A percentile compares a stretch with the other conserved stretches of the same genome.
These are phyloP conservation scores for Sporothrix protearum DNA, from an alignment of 2,329 filamentous ascomycete genomes.

Conservation along the genomic window DNA sequence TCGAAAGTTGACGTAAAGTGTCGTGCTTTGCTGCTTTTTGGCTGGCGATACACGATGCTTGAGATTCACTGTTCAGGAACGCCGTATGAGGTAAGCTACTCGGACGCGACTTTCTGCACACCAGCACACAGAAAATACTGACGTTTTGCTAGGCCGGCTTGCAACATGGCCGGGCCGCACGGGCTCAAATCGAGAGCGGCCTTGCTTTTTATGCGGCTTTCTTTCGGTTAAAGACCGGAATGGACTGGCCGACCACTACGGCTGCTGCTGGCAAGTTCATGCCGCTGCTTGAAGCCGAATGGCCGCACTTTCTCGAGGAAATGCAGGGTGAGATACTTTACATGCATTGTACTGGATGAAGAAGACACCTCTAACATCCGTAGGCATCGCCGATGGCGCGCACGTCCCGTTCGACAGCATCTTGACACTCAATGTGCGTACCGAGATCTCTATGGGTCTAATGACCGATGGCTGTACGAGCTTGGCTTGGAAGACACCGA, in stretches of 20 bases:
- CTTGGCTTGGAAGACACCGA: constrained; percentile 43
- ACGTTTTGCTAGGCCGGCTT: background rate
- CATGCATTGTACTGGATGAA: background rate
- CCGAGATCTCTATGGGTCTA: constrained; percentile 55
- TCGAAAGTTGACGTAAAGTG: background rate
- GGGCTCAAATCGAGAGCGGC: background rate
- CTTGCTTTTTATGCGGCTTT: background rate
- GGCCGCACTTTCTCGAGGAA: constrained; percentile 34
- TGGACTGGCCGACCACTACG: background rate
- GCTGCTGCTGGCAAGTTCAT: background rate
- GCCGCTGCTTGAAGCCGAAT: background rate
- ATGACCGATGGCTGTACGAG: constrained; percentile 57
- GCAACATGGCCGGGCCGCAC: background rate
- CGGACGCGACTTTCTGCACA: background rate
- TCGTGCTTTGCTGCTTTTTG: background rate
- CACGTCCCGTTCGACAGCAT: constrained; percentile 47
- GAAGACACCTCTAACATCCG: background rate
- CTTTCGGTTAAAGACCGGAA: background rate
- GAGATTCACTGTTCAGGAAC: constrained; percentile 9
- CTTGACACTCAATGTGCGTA: constrained; percentile 55
- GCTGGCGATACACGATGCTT: background rate
- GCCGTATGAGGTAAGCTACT: background rate
- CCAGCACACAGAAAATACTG: background rate
- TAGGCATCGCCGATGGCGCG: constrained; percentile 52
- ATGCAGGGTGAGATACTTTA: constrained; percentile 33